Conservation (phyloP, 192 early-diverging fungal genomes). For the Chytriomyces hyalinus region DNA sequence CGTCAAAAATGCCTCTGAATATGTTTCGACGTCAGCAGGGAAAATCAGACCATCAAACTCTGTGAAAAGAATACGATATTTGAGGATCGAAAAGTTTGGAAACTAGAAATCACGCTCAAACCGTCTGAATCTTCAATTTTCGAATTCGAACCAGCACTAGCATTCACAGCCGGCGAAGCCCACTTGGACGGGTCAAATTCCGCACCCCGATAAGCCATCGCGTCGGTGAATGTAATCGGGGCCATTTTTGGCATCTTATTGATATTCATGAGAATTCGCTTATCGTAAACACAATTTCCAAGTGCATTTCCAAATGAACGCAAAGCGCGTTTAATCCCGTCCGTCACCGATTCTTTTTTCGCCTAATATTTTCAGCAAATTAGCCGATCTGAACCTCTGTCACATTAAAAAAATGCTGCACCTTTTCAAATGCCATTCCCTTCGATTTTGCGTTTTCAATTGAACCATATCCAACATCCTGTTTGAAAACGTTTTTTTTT, state of each 20-base stretch:
- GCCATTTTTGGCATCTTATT: constrained; percentile 26
- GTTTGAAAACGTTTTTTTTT: neutral
- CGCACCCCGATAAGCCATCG: neutral
- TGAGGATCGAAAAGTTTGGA: neutral
- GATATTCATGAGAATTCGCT: constrained; percentile 53
- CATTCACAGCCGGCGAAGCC: neutral
- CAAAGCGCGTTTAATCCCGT: constrained; percentile 87
- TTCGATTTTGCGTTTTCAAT: constrained; percentile 80
- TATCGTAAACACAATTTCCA: constrained; percentile 88
- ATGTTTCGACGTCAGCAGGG: neutral
- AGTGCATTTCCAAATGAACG: constrained; percentile 84
- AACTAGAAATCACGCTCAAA: neutral
- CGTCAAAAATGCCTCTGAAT: no score
- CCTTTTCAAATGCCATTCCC: constrained; percentile 83
- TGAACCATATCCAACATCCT: constrained; percentile 89
- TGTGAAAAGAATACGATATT: neutral
- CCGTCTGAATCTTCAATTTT: neutral
- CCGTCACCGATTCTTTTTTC: constrained; percentile 89
- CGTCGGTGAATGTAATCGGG: neutral
- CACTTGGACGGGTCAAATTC: neutral
- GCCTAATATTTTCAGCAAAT: constrained; percentile 50
- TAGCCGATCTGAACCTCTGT: neutral
- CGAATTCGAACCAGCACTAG: neutral
- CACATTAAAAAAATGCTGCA: constrained; percentile 19
- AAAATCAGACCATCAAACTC: neutral